Evolutionary conservation across 1,139 yeast genomes (phyloP), one percentile per base, ranked within the genome.

Genomic region (Debaryomyces subglobosus): DNA sequence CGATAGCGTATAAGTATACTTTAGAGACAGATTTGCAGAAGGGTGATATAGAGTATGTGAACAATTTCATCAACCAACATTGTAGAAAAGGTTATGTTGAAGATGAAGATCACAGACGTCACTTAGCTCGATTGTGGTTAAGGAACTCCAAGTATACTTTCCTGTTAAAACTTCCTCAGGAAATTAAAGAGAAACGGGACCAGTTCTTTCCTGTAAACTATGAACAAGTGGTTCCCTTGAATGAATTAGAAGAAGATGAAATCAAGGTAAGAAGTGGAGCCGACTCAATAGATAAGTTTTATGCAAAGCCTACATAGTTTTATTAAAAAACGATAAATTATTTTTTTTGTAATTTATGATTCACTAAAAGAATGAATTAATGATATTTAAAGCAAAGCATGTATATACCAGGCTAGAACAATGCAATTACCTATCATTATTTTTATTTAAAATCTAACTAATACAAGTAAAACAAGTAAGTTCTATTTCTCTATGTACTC

Each of bases 31-130:
- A 50, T 21, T 46, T 51, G n/a, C 47, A 48, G 34, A 50, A 44
- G 24, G 54, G 54, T 10, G 54, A 51, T 30, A 45, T 51, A 13
- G 54, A 51, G 39, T 51, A 51, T 33, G 42, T 51, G 18, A 51
- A 51, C 43, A 51, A 51, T 40, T 34, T 50, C 35, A 37, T 48
- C 40, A 45, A 44, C 21, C 54, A 51, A 38, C 54, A 51, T 32
- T 50, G 52, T 15, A 48, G 54, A 20, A 45, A 48, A 24, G 54
- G 54, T 4, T 51, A 43, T 38, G 39, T 42, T 5, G 54, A 51
- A 39, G 50, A 51, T 38, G 43, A 48, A 10, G 39, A 39, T 6
- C 51, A 51, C 23, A 51, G 54, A 24, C 43, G 54, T 23, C 54
- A 51, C 30, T 38, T 51, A 41, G 54, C 44, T 5, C 39, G 54